Conservation (phyloP, 257 asterid genomes). For the Salvia hispanica region DNA sequence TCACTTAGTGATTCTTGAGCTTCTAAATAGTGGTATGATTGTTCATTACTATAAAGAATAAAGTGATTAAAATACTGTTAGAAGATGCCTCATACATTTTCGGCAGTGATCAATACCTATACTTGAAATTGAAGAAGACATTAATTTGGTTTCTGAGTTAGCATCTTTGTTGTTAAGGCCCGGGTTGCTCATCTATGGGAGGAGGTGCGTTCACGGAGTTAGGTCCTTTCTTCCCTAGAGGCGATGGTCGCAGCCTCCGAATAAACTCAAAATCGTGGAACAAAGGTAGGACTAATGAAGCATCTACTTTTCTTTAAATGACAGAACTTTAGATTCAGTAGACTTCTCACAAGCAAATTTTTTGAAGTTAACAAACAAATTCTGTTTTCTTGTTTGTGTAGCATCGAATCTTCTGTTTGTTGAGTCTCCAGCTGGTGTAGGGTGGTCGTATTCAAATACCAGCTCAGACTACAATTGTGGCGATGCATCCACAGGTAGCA, state of each 20-base stretch:
- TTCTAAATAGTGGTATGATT: no score
- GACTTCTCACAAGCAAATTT: background rate
- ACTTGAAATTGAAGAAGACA: no score
- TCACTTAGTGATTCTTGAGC: no score
- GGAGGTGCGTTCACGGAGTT: constrained; percentile 98
- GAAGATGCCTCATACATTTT: no score
- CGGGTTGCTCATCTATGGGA: constrained; percentile 95
- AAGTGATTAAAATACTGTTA: no score
- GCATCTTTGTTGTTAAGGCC: constrained; percentile 52
- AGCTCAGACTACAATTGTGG: constrained; percentile 76
- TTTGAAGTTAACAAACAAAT: background rate
- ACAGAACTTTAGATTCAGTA: background rate
- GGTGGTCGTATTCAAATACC: constrained; percentile 96
- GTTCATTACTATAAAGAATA: no score
- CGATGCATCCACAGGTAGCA: constrained; percentile 75
- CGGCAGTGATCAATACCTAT: no score
- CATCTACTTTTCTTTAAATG: background rate
- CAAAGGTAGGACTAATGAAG: constrained; percentile 53
- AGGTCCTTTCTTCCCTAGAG: constrained; percentile 90
- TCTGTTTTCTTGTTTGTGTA: constrained; percentile 32
- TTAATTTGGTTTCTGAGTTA: constrained; percentile 14
- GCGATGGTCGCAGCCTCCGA: constrained; percentile 80
- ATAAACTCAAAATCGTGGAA: constrained; percentile 83
- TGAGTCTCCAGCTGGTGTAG: constrained; percentile 98
- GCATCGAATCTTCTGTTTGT: constrained; percentile 93